phyloP scores from a whole-genome alignment of 2,329 filamentous ascomycete species.

The Escovopsis sp. region DNA sequence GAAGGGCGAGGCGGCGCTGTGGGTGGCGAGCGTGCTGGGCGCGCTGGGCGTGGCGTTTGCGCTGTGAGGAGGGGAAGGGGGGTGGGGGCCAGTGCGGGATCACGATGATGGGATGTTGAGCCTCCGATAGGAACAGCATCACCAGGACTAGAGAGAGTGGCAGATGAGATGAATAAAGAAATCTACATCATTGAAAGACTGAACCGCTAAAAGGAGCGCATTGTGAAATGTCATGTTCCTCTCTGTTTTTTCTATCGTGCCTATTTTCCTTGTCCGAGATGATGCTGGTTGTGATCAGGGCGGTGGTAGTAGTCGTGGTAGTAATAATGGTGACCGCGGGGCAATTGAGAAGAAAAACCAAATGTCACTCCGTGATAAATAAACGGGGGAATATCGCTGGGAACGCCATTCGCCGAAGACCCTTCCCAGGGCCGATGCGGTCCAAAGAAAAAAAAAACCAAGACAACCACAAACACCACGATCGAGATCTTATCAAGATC shows the following conservation, averaged over 20 bases:
- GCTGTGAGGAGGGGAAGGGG: constrained; percentile 20
- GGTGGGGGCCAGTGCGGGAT: neutral
- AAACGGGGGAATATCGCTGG: constrained; percentile 3
- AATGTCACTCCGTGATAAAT: no score
- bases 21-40: constrained; percentile 29
- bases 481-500: no score
- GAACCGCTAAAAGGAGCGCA: no score
- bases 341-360: constrained; percentile 4
- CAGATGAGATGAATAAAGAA: no score
- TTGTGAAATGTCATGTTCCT: no score
- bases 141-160: neutral
- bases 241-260: no score
- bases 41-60: constrained; percentile 32
- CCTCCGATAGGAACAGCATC: neutral
- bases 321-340: no score
- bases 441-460: neutral
- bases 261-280: no score
- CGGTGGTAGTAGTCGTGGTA: no score
- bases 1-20: constrained; percentile 31
- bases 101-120: neutral
- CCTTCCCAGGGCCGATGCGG: neutral
- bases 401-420: constrained; percentile 13
- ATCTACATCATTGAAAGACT: no score
- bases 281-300: no score
- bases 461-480: no score